Base-by-base conservation (phyloP, 257 asterid genomes). In the Fraxinus quadrangulata region DNA sequence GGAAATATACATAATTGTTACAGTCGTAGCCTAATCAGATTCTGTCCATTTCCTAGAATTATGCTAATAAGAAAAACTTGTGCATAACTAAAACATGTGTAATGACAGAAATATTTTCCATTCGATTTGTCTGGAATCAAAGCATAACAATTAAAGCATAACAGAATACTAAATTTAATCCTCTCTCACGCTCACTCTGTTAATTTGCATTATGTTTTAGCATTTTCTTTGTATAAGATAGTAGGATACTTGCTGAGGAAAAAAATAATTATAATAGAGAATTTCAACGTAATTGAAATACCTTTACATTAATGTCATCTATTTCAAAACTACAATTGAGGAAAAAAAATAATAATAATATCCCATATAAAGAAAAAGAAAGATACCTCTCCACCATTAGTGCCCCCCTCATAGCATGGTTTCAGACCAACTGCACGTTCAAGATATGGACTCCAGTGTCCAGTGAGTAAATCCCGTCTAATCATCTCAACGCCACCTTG, bases 401-500 rank as follows among this genome's bases (percentile, higher is more conserved):
- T 84, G 76, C 92, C 96, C 63, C 96, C 96, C 82, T 92, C 94
- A 42, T 96, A 96, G 82, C 97, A 87, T 21, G 99, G 98, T 68
- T 84, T 90, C 84, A 93, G 81, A 81, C 91, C 89, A 67, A 93
- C 74, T 67, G 99, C 98, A 75, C 87, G 97, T 79, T 96, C 97
- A 13, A 96, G 97, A 86, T 96, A 96, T 19, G 98, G 97, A 23
- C 84, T 84, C 99, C 99, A 96, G 65, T 90, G 98, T 74, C 99
- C 99, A 83, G 97, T 92, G 67, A 96, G 96, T 81, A 96, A 88
- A 88, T 96, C 99, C 81, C 96, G 88, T 86, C 99, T 84, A 40
- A 96, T 93, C 99, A 96, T 96, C 93, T 96, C 99, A 71, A 93
- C 99, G 65, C 99, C 99, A 77, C 89, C 82, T 86, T 96, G 97